These are phyloP conservation scores for Kitagawia praeruptora DNA, from an alignment of 129 eudicot genomes.

Conservation along the genomic window DNA sequence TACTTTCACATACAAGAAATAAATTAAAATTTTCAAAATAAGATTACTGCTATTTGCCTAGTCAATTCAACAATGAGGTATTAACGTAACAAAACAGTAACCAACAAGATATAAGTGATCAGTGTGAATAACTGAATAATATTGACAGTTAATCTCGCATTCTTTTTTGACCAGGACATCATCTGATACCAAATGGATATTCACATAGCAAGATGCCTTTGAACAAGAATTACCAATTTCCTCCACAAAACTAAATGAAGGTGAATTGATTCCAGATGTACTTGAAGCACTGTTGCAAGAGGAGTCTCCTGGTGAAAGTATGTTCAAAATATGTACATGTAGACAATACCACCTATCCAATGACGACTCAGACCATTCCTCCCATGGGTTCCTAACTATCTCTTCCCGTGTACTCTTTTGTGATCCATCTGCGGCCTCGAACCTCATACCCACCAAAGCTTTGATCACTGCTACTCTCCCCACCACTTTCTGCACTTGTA, in stretches of 20 bases:
- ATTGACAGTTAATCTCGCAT: background rate
- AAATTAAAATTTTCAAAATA: too few species aligned
- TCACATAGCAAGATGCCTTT: background rate
- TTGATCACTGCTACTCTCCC: constrained; percentile 67
- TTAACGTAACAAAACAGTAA: too few species aligned
- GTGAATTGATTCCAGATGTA: background rate
- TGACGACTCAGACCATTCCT: background rate
- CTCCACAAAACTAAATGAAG: background rate
- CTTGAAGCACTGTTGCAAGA: background rate
- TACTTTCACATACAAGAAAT: too few species aligned
- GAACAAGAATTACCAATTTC: background rate
- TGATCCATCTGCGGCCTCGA: constrained; percentile 82
- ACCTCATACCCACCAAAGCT: constrained; percentile 50
- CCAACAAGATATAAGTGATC: too few species aligned
- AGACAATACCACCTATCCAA: background rate
- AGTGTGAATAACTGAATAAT: background rate
- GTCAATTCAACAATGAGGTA: background rate
- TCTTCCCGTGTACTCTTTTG: constrained; percentile 46
- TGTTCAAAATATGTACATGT: constrained; percentile 4
- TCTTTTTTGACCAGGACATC: background rate
- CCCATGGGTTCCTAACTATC: background rate
- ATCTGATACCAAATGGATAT: constrained; percentile 4
- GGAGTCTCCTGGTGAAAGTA: background rate
- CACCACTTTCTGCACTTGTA: constrained; percentile 89
- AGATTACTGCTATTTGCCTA: too few species aligned